Base-by-base conservation (phyloP, 2,329 filamentous ascomycete genomes). In the Graphilbum fragrans region DNA sequence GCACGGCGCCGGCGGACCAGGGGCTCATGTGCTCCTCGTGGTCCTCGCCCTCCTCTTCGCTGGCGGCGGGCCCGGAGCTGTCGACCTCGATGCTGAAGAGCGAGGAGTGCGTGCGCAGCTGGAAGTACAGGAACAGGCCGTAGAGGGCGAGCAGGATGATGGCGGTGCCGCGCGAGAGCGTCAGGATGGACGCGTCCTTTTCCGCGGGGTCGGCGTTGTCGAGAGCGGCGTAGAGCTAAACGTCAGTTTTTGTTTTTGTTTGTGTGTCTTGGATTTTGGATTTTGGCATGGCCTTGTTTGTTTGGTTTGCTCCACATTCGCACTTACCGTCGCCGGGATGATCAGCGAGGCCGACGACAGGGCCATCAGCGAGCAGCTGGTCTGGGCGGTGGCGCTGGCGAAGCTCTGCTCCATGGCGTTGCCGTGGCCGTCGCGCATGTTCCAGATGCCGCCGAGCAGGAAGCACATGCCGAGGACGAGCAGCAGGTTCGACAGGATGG, bases 391-490 rank as follows among this genome's bases (percentile, higher is more conserved):
- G 6, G 80, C 86, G 10, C 72, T 69, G 48, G 86, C 82, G 61
- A 90, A 92, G 14, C 54, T 64, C 56, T 90, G 84, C 58, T 90
- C 80, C 35, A 61, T 66, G 49, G 72, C 73, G 38, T 63, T 58
- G 32, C 80, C 79, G 17, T 72, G 67, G 27, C 64, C 56, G 46
- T 71, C 67, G 43, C 65, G 65, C 55, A 71, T 70, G 62, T 79
- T 77, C 47, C 70, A 68, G 45, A 86, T 64, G 25, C 84, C 84
- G 42, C 84, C 84, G 42, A 83, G 72, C 49, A 87, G 67, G 64
- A 93, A 95, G 57, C 81, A 92, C 77, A 88, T 93, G 43, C 86
- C 88, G 66, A 94, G 66, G 37, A 94, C 86, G 14, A 94, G 74
- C 3, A 94, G 73, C 44, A 95, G 61, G 57, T 95, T 95, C 34